A percentile compares a stretch with the other conserved stretches of the same genome.
These are phyloP conservation scores for Anthracocystis setariae DNA, from an alignment of 1,284 basidiomycete genomes.

Conservation along the genomic window DNA sequence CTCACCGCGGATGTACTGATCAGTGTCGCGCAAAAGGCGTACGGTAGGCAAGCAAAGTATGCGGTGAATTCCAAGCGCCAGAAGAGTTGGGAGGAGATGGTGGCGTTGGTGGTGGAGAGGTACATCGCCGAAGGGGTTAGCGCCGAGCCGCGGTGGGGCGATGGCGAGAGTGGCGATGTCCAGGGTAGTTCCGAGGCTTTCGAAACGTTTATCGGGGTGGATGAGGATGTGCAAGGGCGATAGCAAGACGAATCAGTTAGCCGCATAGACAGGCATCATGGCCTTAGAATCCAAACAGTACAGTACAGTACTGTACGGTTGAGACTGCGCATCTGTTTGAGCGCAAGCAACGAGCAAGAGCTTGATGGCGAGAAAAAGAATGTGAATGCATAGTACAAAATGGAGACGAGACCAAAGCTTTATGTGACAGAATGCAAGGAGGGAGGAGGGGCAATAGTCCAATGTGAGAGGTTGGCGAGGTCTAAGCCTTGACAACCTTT, in stretches of 20 bases:
- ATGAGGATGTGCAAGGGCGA: conserved; percentile 13
- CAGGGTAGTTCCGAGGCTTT: conserved; percentile 43
- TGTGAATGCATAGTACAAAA: conserved; percentile 2
- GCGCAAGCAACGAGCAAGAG: background rate
- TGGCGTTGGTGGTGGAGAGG: conserved; percentile 33
- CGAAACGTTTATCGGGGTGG: conserved; percentile 30
- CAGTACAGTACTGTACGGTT: background rate
- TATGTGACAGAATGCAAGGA: conserved; percentile 2
- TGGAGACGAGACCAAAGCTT: background rate
- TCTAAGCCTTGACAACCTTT: conserved; percentile 1
- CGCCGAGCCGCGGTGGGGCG: conserved; percentile 45
- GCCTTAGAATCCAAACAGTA: background rate
- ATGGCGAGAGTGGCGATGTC: conserved; percentile 48
- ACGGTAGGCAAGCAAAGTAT: conserved; percentile 13
- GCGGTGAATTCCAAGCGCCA: conserved; percentile 22
- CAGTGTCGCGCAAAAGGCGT: conserved; percentile 24
- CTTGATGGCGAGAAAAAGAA: background rate
- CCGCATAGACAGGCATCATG: conserved; percentile 6
- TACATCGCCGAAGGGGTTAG: conserved; percentile 13
- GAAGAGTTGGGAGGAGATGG: conserved; percentile 42
- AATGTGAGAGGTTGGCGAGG: background rate
- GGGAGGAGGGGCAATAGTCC: too few species aligned
- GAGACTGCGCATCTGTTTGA: too few species aligned
- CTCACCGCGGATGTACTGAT: conserved; percentile 51
- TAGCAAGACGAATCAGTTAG: background rate